Conservation (phyloP, 495 filamentous ascomycete species). For the Pyronema domesticum region DNA sequence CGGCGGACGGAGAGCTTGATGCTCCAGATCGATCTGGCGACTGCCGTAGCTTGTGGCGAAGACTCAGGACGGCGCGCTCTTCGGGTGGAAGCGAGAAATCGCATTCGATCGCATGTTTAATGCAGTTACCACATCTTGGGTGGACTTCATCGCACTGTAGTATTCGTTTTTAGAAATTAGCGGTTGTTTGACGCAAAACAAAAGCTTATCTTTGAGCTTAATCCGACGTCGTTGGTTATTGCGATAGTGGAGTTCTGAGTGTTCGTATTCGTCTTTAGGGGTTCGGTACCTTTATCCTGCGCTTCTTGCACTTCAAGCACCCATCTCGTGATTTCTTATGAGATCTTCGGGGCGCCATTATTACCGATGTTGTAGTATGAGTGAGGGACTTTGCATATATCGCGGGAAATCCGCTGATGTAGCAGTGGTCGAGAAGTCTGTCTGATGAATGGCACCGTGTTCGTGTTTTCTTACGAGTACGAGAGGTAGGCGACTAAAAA, state of each 20-base stretch:
- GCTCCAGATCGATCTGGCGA: no score
- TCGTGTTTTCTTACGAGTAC: no score
- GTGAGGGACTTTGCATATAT: no score
- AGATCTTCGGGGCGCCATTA: conserved; percentile 40
- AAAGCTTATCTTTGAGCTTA: not conserved
- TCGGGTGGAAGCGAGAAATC: conserved; percentile 30
- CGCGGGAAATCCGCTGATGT: no score
- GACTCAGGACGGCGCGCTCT: not conserved
- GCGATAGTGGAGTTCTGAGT: no score
- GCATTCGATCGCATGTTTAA: conserved; percentile 44
- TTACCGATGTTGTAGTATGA: no score
- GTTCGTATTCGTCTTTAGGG: not conserved
- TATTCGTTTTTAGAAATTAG: not conserved
- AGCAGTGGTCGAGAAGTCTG: no score
- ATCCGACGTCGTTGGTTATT: not conserved
- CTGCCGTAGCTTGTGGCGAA: not conserved
- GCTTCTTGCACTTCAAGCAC: conserved; percentile 41
- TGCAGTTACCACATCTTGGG: conserved; percentile 43
- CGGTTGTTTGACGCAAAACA: not conserved
- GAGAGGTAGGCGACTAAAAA: no score
- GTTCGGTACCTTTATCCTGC: conserved; percentile 41
- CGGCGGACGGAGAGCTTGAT: not conserved
- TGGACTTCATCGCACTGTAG: conserved; percentile 46
- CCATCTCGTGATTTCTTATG: conserved; percentile 47
- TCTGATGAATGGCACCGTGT: not conserved